Evolutionary conservation across 2,329 filamentous ascomycete genomes (phyloP).

Genomic region (Biscogniauxia sp.): DNA sequence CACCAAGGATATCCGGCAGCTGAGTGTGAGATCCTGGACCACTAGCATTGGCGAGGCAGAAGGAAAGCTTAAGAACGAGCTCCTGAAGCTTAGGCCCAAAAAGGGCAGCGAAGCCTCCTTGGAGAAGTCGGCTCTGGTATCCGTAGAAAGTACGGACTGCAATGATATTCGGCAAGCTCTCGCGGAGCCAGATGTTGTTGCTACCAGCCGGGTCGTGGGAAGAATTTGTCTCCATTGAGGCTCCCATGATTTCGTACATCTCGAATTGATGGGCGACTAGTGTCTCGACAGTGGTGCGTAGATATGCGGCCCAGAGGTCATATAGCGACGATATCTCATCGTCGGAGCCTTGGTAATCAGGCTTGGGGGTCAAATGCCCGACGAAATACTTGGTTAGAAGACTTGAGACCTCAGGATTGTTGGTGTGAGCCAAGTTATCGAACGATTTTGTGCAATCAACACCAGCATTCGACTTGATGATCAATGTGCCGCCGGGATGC

Average conservation of each 20-base stretch:
- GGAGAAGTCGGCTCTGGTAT: constrained; percentile 50
- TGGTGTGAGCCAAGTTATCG: constrained; percentile 53
- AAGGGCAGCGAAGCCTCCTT: constrained; percentile 48
- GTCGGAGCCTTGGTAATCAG: constrained; percentile 41
- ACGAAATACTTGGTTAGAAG: constrained; percentile 55
- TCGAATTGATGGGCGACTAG: constrained; percentile 53
- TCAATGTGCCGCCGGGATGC: constrained; percentile 52
- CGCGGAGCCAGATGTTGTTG: constrained; percentile 26
- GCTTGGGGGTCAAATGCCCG: constrained; percentile 49
- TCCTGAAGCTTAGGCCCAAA: constrained; percentile 53
- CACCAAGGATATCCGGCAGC: constrained; percentile 45
- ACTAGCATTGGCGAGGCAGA: constrained; percentile 43
- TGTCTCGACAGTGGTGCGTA: constrained; percentile 48
- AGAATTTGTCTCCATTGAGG: constrained; percentile 32
- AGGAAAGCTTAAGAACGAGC: constrained; percentile 51
- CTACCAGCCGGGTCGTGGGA: constrained; percentile 36
- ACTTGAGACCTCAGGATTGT: constrained; percentile 52
- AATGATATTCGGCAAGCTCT: constrained; percentile 45
- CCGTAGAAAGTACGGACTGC: constrained; percentile 51
- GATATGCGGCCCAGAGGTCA: constrained; percentile 49
- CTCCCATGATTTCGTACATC: constrained; percentile 48
- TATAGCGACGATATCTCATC: constrained; percentile 45
- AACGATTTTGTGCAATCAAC: constrained; percentile 52
- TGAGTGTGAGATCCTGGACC: constrained; percentile 32
- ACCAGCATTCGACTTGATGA: constrained; percentile 54